Evolutionary conservation across 2,329 filamentous ascomycete species (phyloP), one percentile per base, ranked within the genome.

Genomic region (Thelonectria blattea): DNA sequence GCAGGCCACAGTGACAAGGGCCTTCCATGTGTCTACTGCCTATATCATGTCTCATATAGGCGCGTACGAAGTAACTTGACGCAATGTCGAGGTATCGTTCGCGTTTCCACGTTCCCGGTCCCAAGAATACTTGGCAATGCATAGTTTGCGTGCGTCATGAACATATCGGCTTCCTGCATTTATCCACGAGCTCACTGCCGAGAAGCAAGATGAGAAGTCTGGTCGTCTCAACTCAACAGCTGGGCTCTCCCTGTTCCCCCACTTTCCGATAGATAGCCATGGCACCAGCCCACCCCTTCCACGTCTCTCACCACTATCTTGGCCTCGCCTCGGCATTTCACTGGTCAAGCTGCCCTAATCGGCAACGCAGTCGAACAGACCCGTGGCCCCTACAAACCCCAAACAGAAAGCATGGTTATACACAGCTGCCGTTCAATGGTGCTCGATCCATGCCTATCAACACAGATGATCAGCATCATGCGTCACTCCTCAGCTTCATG

Each of bases 391-490:
- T 24, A 24, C 22, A 24, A 24, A 6, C 22, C 22, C 22, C 22
- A 24, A 24, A 24, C 39, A 5, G 37, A 12, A 5, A 30, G 18
- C 37, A 7, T 41, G 34, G 34, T 41, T 41, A 22, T 24, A 22
- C 48, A 51, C 34, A 22, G 34, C n/a, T 30, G n/a, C 37, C 51
- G 8, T 39, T 18, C 20, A 24, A 10, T 20, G 49, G 17, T 12
- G n/a, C 18, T 22, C 14, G 24, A 27, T 39, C 27, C 45, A 20
- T 48, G 20, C 53, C 27, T 37, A 22, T 53, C 5, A 24, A 34
- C 24, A 15, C 24, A 24, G 24, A 14, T 30, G 56, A 58, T 58
- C 50, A 50, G 22, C 56, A 30, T 58, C 50, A 58, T 58, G 56
- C 56, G 37, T 54, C 50, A 52, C 50, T 15, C 37, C 47, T 43